phyloP scores from a whole-genome alignment of 179 eudicot species.

The Nepenthes alata region DNA sequence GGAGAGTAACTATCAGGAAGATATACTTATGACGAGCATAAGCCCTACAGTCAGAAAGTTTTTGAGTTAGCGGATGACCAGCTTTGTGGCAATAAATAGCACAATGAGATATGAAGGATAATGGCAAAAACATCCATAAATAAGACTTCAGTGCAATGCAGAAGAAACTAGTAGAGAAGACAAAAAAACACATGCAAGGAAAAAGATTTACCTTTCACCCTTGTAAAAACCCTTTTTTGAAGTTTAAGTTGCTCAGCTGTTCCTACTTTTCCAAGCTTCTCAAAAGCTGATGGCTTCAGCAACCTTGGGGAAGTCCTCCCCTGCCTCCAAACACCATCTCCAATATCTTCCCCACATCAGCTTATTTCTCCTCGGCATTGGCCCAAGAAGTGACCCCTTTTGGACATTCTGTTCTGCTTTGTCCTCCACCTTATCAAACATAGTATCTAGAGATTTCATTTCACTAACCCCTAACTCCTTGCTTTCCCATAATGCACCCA shows the following conservation, averaged over 20 bases:
- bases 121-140: not conserved
- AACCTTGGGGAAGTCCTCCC: conserved; percentile 55
- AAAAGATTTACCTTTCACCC: conserved; percentile 35
- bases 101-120: not conserved
- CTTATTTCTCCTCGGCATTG: conserved; percentile 49
- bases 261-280: conserved; percentile 41
- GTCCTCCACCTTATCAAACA: conserved; percentile 31
- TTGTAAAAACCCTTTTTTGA: conserved; percentile 39
- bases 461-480: conserved; percentile 64
- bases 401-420: conserved; percentile 34
- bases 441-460: conserved; percentile 33
- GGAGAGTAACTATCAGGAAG: conserved; percentile 33
- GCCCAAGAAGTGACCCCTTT: conserved; percentile 31
- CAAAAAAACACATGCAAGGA: not conserved
- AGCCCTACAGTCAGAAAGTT: conserved; percentile 54
- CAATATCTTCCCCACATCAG: conserved; percentile 30
- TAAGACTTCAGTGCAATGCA: not conserved
- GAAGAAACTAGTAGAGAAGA: not conserved
- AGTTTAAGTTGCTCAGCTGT: conserved; percentile 56
- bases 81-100: conserved; percentile 30
- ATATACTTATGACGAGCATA: conserved; percentile 47
- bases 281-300: conserved; percentile 23
- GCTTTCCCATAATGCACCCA: conserved; percentile 48
- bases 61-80: conserved; percentile 51
- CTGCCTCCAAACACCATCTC: conserved; percentile 46